Base-by-base conservation (phyloP, 805 yeast genomes). In the Saccharomycopsis microspora region DNA sequence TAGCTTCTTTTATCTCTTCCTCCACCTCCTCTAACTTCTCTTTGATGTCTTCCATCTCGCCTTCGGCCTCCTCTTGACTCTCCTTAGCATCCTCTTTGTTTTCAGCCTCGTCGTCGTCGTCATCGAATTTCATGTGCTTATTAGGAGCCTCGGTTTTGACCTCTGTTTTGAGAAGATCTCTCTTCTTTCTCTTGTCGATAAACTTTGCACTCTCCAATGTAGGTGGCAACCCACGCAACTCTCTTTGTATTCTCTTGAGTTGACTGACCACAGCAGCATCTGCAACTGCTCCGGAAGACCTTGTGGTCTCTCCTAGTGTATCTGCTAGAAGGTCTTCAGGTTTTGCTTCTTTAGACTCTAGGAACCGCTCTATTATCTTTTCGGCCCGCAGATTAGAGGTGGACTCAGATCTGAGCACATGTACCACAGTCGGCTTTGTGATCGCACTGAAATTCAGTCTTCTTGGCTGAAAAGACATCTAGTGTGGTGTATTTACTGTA, bases 141-240 rank as follows among this genome's bases (percentile, higher is more conserved):
- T 56, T 57, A 31, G 48, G 47, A 42, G 55, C 34, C 31, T 54
- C 35, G 27, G 8, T 34, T 34, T n/a, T 34, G 36, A 34, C 8
- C 10, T 8, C 41, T 58, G 61, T 39, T 60, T 59, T 48, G 58
- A 60, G 46, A 52, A 60, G 51, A 61, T 37, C 28, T 32, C 60
- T 55, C 62, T 63, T 49, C 57, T 59, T 32, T 59, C 62, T 56
- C 53, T 57, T 52, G 64, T 57, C 36, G 9, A 8, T 28, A 19
- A 41, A 32, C 7, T 19, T 7, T 10, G 30, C 33, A 28, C 54
- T 39, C 32, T 61, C 64, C 50, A 60, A 48, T 37, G 95, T 50
- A 7, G 55, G 94, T 6, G 94, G 90, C 49, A 85, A 70, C 1
- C 95, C 95, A 55, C 87, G 70, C 55, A 85, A 74, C 54, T 82